Conservation (phyloP, 352 stramenopile species). For the Thraustotheca clavata region DNA sequence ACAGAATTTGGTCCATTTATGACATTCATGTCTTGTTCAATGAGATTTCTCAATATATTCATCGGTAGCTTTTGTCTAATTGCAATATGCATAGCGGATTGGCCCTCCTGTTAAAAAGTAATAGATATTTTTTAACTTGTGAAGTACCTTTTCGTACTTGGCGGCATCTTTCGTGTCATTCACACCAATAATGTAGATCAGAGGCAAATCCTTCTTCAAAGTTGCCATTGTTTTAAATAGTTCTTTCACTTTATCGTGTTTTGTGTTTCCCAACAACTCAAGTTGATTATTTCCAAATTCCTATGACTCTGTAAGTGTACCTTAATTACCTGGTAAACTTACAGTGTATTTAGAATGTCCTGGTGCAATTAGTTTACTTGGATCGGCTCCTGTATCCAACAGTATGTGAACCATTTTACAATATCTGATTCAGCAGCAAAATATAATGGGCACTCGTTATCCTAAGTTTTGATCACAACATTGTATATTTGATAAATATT, state of each 20-base stretch:
- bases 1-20: conserved; percentile 5
- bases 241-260: too few species aligned
- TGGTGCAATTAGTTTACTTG: too few species aligned
- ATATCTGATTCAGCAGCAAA: background rate
- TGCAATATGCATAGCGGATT: background rate
- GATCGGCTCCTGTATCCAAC: background rate
- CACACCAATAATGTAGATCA: background rate
- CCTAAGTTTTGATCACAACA: background rate
- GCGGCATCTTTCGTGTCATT: background rate
- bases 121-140: background rate
- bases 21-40: conserved; percentile 10
- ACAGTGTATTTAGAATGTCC: too few species aligned
- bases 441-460: background rate
- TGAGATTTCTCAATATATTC: background rate
- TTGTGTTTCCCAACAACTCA: too few species aligned
- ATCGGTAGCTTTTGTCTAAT: background rate
- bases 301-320: too few species aligned
- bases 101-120: conserved; percentile 3
- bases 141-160: background rate
- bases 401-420: background rate
- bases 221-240: too few species aligned
- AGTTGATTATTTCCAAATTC: too few species aligned
- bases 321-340: too few species aligned
- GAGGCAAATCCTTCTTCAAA: background rate
- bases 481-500: background rate